These are phyloP conservation scores for Agaricus sinodeliciosus DNA, from an alignment of 768 basidiomycete species.

Conservation along the genomic window DNA sequence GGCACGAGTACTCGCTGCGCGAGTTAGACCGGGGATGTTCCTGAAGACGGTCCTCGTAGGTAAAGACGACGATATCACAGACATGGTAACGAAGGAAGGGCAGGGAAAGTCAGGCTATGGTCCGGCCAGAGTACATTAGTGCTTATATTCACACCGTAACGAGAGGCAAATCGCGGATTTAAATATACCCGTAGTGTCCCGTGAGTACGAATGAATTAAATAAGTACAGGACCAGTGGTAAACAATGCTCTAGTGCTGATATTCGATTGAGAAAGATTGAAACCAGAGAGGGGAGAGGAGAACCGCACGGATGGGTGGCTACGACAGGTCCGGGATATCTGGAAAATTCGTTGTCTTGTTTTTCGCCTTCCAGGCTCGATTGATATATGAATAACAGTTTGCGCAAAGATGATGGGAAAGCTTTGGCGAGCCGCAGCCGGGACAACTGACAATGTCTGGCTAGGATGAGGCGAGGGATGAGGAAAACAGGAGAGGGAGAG, in stretches of 20 bases:
- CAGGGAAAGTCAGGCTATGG: too few species aligned
- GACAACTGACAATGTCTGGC: constrained; percentile 84
- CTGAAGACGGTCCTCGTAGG: constrained; percentile 11
- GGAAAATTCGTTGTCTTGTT: constrained; percentile 12
- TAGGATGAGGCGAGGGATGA: constrained; percentile 7
- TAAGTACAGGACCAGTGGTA: neutral
- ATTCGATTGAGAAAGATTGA: neutral
- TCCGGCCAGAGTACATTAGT: too few species aligned
- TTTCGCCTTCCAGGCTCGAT: constrained; percentile 54
- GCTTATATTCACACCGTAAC: constrained; percentile 7
- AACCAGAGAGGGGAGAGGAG: neutral
- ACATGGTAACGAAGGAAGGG: constrained; percentile 10
- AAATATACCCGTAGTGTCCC: constrained; percentile 3
- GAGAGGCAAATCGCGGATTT: constrained; percentile 1
- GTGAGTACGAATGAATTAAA: constrained; percentile 1
- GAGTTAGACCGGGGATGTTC: constrained; percentile 17
- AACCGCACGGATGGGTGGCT: constrained; percentile 7
- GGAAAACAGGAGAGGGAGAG: neutral
- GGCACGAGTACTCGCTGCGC: constrained; percentile 32
- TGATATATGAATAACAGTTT: constrained; percentile 69
- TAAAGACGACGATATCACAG: neutral
- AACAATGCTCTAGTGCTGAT: neutral
- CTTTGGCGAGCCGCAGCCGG: constrained; percentile 85
- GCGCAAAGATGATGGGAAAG: constrained; percentile 85
- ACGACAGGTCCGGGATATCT: constrained; percentile 34